Conservation (phyloP, 2,329 filamentous ascomycete species). For the Stachybotrys chlorohalonatus region DNA sequence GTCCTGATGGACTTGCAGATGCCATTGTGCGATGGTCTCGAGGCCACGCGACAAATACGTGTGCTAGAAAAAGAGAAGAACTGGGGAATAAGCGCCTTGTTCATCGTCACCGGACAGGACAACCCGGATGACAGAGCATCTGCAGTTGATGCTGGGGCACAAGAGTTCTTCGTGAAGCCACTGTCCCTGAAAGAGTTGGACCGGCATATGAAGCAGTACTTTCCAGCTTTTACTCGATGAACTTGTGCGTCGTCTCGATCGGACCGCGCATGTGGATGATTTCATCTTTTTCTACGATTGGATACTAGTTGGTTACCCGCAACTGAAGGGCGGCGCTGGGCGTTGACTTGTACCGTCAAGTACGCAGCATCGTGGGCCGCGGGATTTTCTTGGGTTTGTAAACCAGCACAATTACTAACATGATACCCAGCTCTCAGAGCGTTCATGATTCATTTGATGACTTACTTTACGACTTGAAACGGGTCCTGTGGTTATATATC, state of each 20-base stretch:
- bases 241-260: background rate
- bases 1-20: slow-evolving; percentile 20
- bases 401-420: too few relatives aligned
- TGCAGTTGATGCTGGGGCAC: slow-evolving; percentile 10
- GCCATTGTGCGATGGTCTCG: slow-evolving; percentile 18
- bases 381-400: too few relatives aligned
- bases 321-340: too few relatives aligned
- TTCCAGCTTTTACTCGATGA: background rate
- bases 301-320: too few relatives aligned
- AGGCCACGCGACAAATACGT: slow-evolving; percentile 15
- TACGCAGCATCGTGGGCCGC: too few relatives aligned
- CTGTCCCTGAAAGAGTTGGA: slow-evolving; percentile 12
- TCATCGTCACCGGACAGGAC: slow-evolving; percentile 19
- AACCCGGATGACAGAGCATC: slow-evolving; percentile 8
- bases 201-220: background rate
- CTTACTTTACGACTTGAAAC: too few relatives aligned
- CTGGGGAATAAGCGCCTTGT: slow-evolving; percentile 9
- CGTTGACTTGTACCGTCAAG: too few relatives aligned
- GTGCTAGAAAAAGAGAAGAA: slow-evolving; percentile 8
- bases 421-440: too few relatives aligned
- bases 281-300: too few relatives aligned
- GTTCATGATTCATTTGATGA: too few relatives aligned
- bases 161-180: slow-evolving; percentile 15
- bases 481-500: too few relatives aligned
- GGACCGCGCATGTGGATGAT: too few relatives aligned